A percentile compares a stretch with the other conserved stretches of the same genome.
Conservation (phyloP, 1,284 basidiomycete species). For the Fomitopsis betulina region DNA sequence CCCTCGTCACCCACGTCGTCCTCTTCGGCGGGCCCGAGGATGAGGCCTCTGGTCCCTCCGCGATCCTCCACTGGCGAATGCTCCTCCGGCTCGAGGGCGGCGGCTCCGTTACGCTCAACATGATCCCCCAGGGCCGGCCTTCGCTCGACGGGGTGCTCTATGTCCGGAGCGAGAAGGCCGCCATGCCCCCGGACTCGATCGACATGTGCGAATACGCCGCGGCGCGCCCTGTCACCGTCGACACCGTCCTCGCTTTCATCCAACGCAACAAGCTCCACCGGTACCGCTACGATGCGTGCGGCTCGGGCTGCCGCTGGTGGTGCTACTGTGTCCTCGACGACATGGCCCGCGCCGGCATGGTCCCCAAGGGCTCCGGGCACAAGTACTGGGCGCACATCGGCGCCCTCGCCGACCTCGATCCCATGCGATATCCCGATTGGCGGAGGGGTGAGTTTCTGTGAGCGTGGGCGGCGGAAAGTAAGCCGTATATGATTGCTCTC, state of each 20-base stretch:
- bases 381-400: neutral
- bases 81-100: neutral
- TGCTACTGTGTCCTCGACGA: conserved; percentile 1
- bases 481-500: neutral
- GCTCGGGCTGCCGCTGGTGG: neutral
- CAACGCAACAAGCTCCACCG: neutral
- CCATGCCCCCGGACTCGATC: neutral
- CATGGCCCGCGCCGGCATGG: neutral
- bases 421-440: neutral
- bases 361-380: neutral
- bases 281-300: neutral
- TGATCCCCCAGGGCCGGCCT: neutral
- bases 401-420: neutral
- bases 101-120: neutral
- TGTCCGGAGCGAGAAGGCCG: neutral
- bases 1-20: neutral
- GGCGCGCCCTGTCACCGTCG: neutral
- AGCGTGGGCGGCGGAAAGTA: neutral
- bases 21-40: neutral
- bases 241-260: neutral
- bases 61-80: neutral
- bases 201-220: neutral
- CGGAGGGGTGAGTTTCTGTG: neutral
- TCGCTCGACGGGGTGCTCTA: neutral
- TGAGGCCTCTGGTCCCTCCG: neutral